These are phyloP conservation scores for Clarkia xantiana DNA, from an alignment of 345 rosid genomes.

Conservation along the genomic window DNA sequence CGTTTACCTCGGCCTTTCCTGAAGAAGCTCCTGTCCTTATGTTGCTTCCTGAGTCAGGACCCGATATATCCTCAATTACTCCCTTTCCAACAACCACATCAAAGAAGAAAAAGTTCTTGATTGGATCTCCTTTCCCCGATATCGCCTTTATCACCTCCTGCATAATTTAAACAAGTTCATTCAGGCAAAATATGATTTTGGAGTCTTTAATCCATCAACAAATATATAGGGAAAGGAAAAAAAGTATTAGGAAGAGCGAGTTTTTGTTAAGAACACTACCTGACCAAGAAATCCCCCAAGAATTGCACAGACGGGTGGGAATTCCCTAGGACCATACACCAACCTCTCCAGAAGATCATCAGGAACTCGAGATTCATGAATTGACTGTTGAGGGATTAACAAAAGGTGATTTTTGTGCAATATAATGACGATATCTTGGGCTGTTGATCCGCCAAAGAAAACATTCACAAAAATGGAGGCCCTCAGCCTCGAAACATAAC, in stretches of 20 bases:
- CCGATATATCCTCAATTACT: slow-evolving; percentile 60
- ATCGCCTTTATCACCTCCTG: slow-evolving; percentile 90
- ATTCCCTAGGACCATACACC: slow-evolving; percentile 33
- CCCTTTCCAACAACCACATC: slow-evolving; percentile 90
- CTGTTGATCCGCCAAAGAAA: too few relatives aligned
- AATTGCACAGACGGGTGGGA: slow-evolving; percentile 85
- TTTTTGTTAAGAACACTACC: slow-evolving; percentile 34
- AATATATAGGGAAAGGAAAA: too few relatives aligned
- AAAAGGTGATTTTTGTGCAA: too few relatives aligned
- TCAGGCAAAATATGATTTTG: not conserved
- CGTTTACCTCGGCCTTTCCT: too few relatives aligned
- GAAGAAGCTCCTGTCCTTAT: too few relatives aligned
- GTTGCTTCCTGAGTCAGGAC: slow-evolving; percentile 10
- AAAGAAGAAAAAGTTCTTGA: slow-evolving; percentile 85
- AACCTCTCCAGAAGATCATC: slow-evolving; percentile 62
- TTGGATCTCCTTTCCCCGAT: slow-evolving; percentile 78
- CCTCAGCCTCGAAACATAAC: too few relatives aligned
- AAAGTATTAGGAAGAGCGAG: too few relatives aligned
- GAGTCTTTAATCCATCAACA: too few relatives aligned
- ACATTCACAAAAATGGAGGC: too few relatives aligned
- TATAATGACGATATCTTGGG: too few relatives aligned
- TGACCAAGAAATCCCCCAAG: slow-evolving; percentile 88
- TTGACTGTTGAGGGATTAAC: slow-evolving; percentile 21
- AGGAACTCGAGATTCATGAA: slow-evolving; percentile 48
- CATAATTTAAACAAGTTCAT: not conserved